Evolutionary conservation across 2,329 filamentous ascomycete genomes (phyloP), one percentile per base, ranked within the genome.

Genomic region (Fusarium kyushuense): DNA sequence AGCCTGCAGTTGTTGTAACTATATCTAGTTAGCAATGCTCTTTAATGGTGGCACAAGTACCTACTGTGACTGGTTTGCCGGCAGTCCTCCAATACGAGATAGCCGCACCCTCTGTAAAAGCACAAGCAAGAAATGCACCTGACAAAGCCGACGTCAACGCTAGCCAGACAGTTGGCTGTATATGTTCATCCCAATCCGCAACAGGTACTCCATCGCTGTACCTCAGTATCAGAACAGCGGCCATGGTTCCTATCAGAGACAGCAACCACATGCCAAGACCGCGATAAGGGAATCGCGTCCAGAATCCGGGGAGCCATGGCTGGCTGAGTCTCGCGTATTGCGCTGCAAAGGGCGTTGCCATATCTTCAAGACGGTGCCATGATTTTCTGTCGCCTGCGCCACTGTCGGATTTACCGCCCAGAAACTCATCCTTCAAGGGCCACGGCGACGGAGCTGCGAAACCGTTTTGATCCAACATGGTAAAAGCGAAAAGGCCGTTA

Each of bases 71-170:
- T 8, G 69, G 69, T 23, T 47, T 64, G 2, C 57, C 62, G 23
- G 69, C 69, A 1, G 69, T 42, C 32, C 69, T 53, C 69, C 69
- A 71, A 8, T 69, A 71, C 2, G 68, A 71, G 11, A 71, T 71
- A 0, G 69, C 69, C 1, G 69, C 69, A 3, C 61, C 69, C 9
- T 71, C 69, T 3, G 65, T 57, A 11, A 71, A 71, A 2, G 69
- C 69, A 12, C 46, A 55, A 5, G 68, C 69, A 47, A 71, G 55
- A 23, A 71, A 70, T 0, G 65, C 69, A 4, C 69, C 69, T 1
- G 69, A 51, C 16, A 71, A 27, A 1, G 69, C 69, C 11, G 69
- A 71, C 5, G 69, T 67, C 62, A 71, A 59, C 2, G 69, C 65
- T 1, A 71, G 43, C 69, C 69, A 71, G 5, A 71, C 69, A 0